Percentiles rank a stretch among this genome's conserved stretches.
These are phyloP conservation scores for Heracleum sosnowskyi DNA, from an alignment of 129 eudicot genomes.

Conservation along the genomic window DNA sequence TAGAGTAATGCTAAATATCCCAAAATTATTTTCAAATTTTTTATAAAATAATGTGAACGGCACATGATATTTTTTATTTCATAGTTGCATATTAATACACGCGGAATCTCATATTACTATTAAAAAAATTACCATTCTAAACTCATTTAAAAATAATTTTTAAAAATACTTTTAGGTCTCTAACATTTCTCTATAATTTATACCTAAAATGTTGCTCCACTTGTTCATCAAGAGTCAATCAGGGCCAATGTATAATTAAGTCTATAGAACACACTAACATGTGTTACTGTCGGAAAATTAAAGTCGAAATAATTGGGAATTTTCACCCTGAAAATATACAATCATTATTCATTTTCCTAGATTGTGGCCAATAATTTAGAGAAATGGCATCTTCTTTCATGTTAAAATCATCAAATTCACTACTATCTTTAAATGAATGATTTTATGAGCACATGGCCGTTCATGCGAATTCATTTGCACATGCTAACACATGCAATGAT, in stretches of 20 bases:
- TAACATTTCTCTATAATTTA: no score
- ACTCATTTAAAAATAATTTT: no score
- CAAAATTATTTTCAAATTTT: no score
- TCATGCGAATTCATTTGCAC: neutral
- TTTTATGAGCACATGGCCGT: neutral
- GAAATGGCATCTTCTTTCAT: neutral
- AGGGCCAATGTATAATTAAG: neutral
- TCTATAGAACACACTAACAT: neutral
- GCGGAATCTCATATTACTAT: no score
- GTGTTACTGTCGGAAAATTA: neutral
- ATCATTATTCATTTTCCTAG: neutral
- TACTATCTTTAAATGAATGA: neutral
- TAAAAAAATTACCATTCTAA: no score
- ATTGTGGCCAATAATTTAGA: neutral
- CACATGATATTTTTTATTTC: no score
- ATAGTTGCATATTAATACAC: no score
- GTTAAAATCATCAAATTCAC: neutral
- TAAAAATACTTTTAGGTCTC: no score
- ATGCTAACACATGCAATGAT: slow-evolving; percentile 1
- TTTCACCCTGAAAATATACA: neutral
- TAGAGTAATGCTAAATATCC: no score
- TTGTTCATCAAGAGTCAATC: neutral
- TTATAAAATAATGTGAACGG: no score
- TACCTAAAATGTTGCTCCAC: no score
- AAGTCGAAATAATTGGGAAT: neutral